These are phyloP conservation scores for Kalaharituber pfeilii DNA, from an alignment of 2,329 filamentous ascomycete genomes.

Conservation along the genomic window DNA sequence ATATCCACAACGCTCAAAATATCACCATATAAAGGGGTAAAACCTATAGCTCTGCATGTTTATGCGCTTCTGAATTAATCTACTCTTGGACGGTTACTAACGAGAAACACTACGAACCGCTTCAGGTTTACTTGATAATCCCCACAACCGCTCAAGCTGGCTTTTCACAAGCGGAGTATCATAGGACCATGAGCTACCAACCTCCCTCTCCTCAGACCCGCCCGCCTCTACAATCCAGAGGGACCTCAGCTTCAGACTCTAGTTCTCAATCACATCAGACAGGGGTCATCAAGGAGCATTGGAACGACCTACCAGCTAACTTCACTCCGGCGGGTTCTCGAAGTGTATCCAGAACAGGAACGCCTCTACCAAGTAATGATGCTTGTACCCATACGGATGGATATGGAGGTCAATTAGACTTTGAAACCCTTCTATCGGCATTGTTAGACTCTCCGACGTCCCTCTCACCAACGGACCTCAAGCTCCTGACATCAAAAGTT, in stretches of 20 bases:
- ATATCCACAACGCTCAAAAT: too few species aligned
- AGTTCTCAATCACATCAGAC: constrained; percentile 18
- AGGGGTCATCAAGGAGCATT: constrained; percentile 21
- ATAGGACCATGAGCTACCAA: not conserved
- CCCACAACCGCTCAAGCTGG: too few species aligned
- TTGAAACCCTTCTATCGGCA: constrained; percentile 8
- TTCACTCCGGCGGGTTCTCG: constrained; percentile 18
- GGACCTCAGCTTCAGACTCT: not conserved
- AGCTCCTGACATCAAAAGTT: constrained; percentile 15
- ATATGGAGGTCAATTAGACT: not conserved
- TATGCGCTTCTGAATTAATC: too few species aligned
- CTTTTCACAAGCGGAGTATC: too few species aligned
- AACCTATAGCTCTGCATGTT: too few species aligned
- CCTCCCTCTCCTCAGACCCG: not conserved
- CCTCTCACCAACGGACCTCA: constrained; percentile 14
- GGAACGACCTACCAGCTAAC: constrained; percentile 22
- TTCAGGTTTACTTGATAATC: too few species aligned
- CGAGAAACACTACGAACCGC: too few species aligned
- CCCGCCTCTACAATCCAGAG: not conserved
- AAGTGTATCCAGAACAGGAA: constrained; percentile 13
- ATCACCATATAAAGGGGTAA: too few species aligned
- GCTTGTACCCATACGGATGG: not conserved
- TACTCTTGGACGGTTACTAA: too few species aligned
- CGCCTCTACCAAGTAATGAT: not conserved
- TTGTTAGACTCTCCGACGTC: constrained; percentile 13